Evolutionary conservation across 768 basidiomycete species (phyloP), one percentile per base, ranked within the genome.

Genomic region (Solioccasus polychromus): DNA sequence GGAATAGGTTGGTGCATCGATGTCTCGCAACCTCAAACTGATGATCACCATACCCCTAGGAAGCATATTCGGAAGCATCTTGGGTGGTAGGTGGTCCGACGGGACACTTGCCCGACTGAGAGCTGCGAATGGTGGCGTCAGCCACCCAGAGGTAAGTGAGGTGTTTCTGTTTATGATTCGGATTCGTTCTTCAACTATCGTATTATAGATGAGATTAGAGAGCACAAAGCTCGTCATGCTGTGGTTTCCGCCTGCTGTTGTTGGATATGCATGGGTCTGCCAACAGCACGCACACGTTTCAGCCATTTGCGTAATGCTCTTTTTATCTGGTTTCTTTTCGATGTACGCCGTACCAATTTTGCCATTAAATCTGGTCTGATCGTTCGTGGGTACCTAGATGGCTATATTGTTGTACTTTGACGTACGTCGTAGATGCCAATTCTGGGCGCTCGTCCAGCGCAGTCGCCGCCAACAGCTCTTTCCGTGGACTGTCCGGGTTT

Each of bases 381-480:
- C 30, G 8, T 28, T 28, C n/a, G n/a, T n/a, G n/a, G 28, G 6
- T 32, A n/a, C 5, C 30, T 12, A 80, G 77, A 59, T 73, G 73
- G 65, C 79, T 83, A 40, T 87, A 87, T 61, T 68, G 82, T 1
- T 82, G 80, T 35, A 83, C 86, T 0, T 69, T 96, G 26, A 84
- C 92, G 0, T 94, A 92, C 59, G 78, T 94, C 28, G 89, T 93
- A 3, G 92, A 96, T 59, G 81, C 90, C 8, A 96, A 94, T 54
- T 71, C 74, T 3, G 92, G 92, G 6, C 77, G 83, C 12, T 88
- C 88, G 0, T 85, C 88, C 0, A 81, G 80, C 2, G 90, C 88
- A 0, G 78, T 82, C 7, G 89, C 92, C 0, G 68, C 76, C 29
- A 94, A 94, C 62, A 83, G 83, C 39, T 77, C 77, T 17, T 85